These are phyloP conservation scores for Zymoseptoria ardabiliae DNA, from an alignment of 2,329 filamentous ascomycete species.

Conservation along the genomic window DNA sequence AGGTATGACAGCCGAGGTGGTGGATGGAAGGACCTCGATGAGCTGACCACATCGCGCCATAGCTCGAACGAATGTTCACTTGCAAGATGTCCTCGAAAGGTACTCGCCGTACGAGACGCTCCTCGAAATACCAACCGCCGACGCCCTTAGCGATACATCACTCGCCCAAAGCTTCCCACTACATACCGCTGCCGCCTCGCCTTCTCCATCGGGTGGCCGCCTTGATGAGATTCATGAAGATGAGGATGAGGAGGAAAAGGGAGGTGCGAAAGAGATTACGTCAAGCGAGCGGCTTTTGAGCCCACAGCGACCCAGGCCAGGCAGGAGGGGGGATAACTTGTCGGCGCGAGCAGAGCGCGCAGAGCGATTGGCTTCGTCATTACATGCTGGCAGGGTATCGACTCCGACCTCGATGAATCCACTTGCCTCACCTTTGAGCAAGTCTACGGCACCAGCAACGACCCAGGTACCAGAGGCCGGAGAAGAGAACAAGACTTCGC, in stretches of 20 bases:
- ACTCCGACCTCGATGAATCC: neutral
- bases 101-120: constrained; percentile 83
- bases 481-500: neutral
- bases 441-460: neutral
- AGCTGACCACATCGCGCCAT: constrained; percentile 5
- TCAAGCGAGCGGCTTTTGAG: constrained; percentile 13
- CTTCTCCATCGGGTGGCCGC: constrained; percentile 65
- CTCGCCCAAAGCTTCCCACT: constrained; percentile 83
- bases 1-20: constrained; percentile 52
- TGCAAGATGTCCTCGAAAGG: constrained; percentile 53
- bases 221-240: constrained; percentile 93
- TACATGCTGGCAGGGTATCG: constrained; percentile 9
- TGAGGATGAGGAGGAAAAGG: constrained; percentile 59
- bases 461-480: neutral
- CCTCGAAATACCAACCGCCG: constrained; percentile 65
- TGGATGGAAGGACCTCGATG: neutral
- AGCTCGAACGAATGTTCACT: constrained; percentile 75
- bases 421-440: neutral
- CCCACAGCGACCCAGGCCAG: constrained; percentile 20
- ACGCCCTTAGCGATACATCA: constrained; percentile 79
- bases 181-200: constrained; percentile 75
- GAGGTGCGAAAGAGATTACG: neutral
- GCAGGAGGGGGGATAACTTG: constrained; percentile 23
- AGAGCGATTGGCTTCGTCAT: constrained; percentile 17
- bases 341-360: constrained; percentile 13